A percentile compares a stretch with the other conserved stretches of the same genome.
Conservation (phyloP, 768 basidiomycete genomes). For the Clathrus columnatus region DNA sequence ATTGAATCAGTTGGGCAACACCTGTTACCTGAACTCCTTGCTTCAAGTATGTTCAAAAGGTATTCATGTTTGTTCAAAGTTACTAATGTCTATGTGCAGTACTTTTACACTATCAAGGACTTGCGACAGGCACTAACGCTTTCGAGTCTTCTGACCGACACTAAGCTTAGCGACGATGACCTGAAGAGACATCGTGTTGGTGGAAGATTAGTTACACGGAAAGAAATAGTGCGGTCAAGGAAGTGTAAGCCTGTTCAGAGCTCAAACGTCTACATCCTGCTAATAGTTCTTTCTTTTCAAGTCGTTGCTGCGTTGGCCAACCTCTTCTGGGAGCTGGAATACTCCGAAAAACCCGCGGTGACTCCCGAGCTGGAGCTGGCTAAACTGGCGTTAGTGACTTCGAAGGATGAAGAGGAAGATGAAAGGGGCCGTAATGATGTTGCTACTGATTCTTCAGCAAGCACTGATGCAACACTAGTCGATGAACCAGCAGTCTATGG, state of each 20-base stretch:
- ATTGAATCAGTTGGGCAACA: slow-evolving; percentile 82
- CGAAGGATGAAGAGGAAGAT: slow-evolving; percentile 83
- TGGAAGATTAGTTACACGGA: slow-evolving; percentile 69
- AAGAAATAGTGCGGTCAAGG: slow-evolving; percentile 76
- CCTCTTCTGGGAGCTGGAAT: slow-evolving; percentile 71
- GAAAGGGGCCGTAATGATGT: slow-evolving; percentile 48
- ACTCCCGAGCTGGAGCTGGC: slow-evolving; percentile 83
- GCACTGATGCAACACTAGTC: slow-evolving; percentile 82
- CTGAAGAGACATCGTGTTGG: slow-evolving; percentile 80
- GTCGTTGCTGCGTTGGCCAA: slow-evolving; percentile 75
- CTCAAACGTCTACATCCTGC: slow-evolving; percentile 2
- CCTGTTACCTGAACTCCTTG: slow-evolving; percentile 78
- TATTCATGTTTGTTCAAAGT: neutral
- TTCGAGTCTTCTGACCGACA: slow-evolving; percentile 47
- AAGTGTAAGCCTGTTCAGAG: slow-evolving; percentile 51
- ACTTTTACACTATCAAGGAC: slow-evolving; percentile 93
- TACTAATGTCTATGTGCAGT: slow-evolving; percentile 35
- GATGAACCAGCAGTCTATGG: slow-evolving; percentile 43
- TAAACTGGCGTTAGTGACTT: slow-evolving; percentile 84
- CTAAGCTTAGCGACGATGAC: slow-evolving; percentile 73
- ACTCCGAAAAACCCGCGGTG: slow-evolving; percentile 53
- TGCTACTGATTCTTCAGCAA: slow-evolving; percentile 74
- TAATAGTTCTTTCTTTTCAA: slow-evolving; percentile 24
- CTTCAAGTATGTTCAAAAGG: slow-evolving; percentile 41
- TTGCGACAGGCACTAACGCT: slow-evolving; percentile 67